These are phyloP conservation scores for Candida maesae DNA, from an alignment of 805 yeast species.

Conservation along the genomic window DNA sequence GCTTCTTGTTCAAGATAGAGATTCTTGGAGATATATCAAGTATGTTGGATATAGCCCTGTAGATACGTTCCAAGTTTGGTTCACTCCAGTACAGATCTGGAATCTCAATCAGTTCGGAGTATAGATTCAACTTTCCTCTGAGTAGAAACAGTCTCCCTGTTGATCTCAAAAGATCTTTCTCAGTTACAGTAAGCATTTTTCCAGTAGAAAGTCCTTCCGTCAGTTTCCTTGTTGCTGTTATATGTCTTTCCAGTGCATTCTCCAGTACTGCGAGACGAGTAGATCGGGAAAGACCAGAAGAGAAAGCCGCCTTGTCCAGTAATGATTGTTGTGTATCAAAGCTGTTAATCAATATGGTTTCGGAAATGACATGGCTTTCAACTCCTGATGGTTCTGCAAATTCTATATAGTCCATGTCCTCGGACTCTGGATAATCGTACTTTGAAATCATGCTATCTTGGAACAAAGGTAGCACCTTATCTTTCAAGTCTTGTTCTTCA, in stretches of 20 bases:
- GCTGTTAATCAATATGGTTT: slow-evolving; percentile 64
- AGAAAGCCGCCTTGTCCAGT: slow-evolving; percentile 82
- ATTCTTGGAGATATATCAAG: slow-evolving; percentile 78
- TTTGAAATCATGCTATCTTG: slow-evolving; percentile 44
- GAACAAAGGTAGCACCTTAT: slow-evolving; percentile 50
- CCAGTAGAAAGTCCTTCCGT: slow-evolving; percentile 70
- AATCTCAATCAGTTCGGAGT: slow-evolving; percentile 85
- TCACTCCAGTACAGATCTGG: slow-evolving; percentile 95
- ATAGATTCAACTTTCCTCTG: slow-evolving; percentile 78
- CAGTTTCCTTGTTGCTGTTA: slow-evolving; percentile 56
- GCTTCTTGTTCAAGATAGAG: slow-evolving; percentile 71
- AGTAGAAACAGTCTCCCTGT: slow-evolving; percentile 75
- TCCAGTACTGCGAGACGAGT: slow-evolving; percentile 83
- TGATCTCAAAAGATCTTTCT: slow-evolving; percentile 57
- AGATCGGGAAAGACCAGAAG: slow-evolving; percentile 82
- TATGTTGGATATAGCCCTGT: slow-evolving; percentile 62
- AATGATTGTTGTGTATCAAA: slow-evolving; percentile 41
- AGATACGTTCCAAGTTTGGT: slow-evolving; percentile 75
- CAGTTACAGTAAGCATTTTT: slow-evolving; percentile 43
- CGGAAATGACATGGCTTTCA: slow-evolving; percentile 56
- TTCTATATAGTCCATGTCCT: slow-evolving; percentile 76
- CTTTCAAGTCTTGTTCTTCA: slow-evolving; percentile 47
- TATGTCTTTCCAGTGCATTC: slow-evolving; percentile 62
- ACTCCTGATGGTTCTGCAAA: slow-evolving; percentile 12
- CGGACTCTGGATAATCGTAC: slow-evolving; percentile 59